These are phyloP conservation scores for Strobilomyces dryophilus DNA, from an alignment of 768 basidiomycete genomes.

Conservation along the genomic window DNA sequence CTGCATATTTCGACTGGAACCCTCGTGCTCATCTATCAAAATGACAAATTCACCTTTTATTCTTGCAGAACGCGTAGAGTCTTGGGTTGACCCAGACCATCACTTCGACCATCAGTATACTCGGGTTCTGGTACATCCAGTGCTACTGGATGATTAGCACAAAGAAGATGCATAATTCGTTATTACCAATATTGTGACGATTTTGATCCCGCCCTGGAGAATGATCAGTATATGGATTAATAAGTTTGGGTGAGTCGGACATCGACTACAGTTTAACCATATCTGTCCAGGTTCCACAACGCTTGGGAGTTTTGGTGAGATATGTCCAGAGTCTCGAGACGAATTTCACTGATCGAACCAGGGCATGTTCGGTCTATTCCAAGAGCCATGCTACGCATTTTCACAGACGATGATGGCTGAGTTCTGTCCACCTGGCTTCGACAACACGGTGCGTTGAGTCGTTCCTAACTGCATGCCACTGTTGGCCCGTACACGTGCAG, in stretches of 20 bases:
- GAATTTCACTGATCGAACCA: slow-evolving; percentile 20
- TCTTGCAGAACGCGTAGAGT: slow-evolving; percentile 77
- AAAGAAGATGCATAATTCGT: slow-evolving; percentile 77
- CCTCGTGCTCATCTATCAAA: slow-evolving; percentile 72
- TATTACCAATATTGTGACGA: slow-evolving; percentile 70
- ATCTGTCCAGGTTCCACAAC: slow-evolving; percentile 58
- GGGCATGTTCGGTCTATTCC: slow-evolving; percentile 79
- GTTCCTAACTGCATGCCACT: background rate
- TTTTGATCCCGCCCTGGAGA: slow-evolving; percentile 81
- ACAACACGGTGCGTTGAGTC: slow-evolving; percentile 56
- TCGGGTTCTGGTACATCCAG: slow-evolving; percentile 84
- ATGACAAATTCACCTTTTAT: slow-evolving; percentile 77
- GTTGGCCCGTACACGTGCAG: slow-evolving; percentile 30
- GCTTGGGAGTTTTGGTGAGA: slow-evolving; percentile 82
- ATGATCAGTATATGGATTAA: slow-evolving; percentile 83
- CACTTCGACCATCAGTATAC: slow-evolving; percentile 66
- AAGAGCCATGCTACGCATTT: slow-evolving; percentile 85
- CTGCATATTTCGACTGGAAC: slow-evolving; percentile 73
- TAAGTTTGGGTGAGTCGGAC: slow-evolving; percentile 54
- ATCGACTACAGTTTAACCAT: background rate
- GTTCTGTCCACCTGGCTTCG: slow-evolving; percentile 81
- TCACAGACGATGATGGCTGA: slow-evolving; percentile 89
- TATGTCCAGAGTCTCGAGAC: background rate
- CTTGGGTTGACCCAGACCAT: slow-evolving; percentile 72
- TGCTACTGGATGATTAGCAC: slow-evolving; percentile 73